Evolutionary conservation across 345 rosid species (phyloP).

Genomic region (Durio zibethinus): DNA sequence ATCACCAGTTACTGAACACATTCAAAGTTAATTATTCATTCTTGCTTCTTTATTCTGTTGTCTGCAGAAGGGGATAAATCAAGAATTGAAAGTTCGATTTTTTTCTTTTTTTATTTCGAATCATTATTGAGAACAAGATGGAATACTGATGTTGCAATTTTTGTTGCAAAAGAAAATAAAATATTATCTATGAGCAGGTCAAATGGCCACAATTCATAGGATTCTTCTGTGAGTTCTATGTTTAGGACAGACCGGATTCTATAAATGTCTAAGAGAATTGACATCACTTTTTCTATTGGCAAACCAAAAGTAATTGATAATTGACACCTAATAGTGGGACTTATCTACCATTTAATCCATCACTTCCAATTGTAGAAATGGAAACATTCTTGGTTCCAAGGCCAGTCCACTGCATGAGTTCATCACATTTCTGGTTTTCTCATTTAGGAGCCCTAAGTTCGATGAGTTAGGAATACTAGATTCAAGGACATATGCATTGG

Average conservation of each 20-base stretch:
- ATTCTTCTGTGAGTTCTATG: neutral
- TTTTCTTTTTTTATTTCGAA: neutral
- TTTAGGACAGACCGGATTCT: neutral
- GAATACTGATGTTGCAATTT: neutral
- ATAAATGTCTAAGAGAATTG: neutral
- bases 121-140: neutral
- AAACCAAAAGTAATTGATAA: neutral
- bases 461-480: neutral
- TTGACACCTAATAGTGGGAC: neutral
- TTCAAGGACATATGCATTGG: neutral
- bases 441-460: neutral
- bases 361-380: neutral
- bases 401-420: neutral
- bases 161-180: neutral
- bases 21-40: neutral
- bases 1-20: neutral
- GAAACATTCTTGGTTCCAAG: neutral
- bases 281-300: neutral
- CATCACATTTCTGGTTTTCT: neutral
- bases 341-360: neutral
- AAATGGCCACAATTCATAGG: neutral
- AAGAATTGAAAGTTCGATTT: neutral
- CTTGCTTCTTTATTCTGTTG: neutral
- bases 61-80: neutral
- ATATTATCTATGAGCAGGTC: neutral